Evolutionary conservation across 2,329 filamentous ascomycete genomes (phyloP).

Genomic region (Fusarium sarcochroum): DNA sequence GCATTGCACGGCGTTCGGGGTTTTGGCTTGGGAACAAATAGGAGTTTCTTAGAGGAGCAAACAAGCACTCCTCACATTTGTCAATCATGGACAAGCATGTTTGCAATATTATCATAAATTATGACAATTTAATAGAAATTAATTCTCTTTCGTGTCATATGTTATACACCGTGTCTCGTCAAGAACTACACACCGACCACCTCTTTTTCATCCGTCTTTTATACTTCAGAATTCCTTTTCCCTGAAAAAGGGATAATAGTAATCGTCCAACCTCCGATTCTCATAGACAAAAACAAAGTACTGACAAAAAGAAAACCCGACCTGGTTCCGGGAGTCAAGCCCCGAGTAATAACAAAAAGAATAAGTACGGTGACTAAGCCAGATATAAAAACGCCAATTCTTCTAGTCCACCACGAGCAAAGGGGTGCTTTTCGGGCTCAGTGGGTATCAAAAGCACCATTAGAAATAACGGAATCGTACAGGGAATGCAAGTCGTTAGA

Average conservation of each 20-base stretch:
- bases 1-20: constrained; percentile 56
- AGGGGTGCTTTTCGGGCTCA: constrained; percentile 41
- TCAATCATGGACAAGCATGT: not conserved
- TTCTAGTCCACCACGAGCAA: constrained; percentile 42
- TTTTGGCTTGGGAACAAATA: constrained; percentile 29
- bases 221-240: constrained; percentile 1
- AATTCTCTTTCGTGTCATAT: constrained; percentile 33
- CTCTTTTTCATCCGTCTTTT: constrained; percentile 8
- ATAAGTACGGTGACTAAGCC: constrained; percentile 9
- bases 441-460: constrained; percentile 49
- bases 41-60: constrained; percentile 10
- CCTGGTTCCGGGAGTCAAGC: not conserved
- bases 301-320: constrained; percentile 6
- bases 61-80: constrained; percentile 15
- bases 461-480: constrained; percentile 36
- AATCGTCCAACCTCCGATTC: constrained; percentile 26
- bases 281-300: constrained; percentile 29
- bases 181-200: constrained; percentile 18
- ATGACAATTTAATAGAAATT: constrained; percentile 12
- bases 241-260: constrained; percentile 8
- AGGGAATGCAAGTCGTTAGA: constrained; percentile 41
- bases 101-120: constrained; percentile 3
- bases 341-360: constrained; percentile 5
- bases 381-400: constrained; percentile 34
- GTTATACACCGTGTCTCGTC: constrained; percentile 33